Conservation (phyloP, 768 basidiomycete species). For the Piloderma croceum region DNA sequence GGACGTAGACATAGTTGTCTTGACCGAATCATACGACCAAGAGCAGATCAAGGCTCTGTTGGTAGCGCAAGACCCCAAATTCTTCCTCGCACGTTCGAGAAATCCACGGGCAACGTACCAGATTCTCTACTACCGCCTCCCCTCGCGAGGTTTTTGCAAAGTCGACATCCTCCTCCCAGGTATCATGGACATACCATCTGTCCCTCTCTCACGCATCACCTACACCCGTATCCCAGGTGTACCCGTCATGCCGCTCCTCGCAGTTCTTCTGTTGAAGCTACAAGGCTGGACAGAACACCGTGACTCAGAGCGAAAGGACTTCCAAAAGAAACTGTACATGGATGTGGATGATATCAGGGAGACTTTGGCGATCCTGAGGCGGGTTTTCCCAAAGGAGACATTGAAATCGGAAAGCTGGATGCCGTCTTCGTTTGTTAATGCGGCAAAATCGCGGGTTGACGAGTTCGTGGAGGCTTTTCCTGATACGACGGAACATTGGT, state of each 20-base stretch:
- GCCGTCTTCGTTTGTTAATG: conserved; percentile 24
- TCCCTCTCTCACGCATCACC: conserved; percentile 20
- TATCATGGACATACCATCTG: conserved; percentile 30
- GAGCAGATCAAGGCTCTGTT: conserved; percentile 38
- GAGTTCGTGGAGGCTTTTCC: conserved; percentile 20
- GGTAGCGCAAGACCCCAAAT: conserved; percentile 23
- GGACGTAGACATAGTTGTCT: conserved; percentile 45
- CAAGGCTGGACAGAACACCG: conserved; percentile 39
- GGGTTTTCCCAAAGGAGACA: too few relatives aligned
- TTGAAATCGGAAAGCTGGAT: conserved; percentile 18
- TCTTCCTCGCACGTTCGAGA: conserved; percentile 33
- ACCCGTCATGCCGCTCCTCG: conserved; percentile 34
- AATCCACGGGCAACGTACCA: conserved; percentile 36
- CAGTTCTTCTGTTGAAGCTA: conserved; percentile 37
- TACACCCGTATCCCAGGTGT: conserved; percentile 11
- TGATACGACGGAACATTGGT: conserved; percentile 13
- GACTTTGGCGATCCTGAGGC: conserved; percentile 31
- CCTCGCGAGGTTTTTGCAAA: conserved; percentile 25
- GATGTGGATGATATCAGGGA: conserved; percentile 39
- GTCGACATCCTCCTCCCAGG: conserved; percentile 37
- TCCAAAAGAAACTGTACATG: conserved; percentile 32
- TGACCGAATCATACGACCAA: conserved; percentile 26
- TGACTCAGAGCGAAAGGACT: conserved; percentile 22
- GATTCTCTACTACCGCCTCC: conserved; percentile 35
- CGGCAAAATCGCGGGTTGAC: conserved; percentile 20